Percentiles rank a stretch among this genome's conserved stretches.
These are phyloP conservation scores for Erysimum cheiri DNA, from an alignment of 441 rosid species.

Conservation along the genomic window DNA sequence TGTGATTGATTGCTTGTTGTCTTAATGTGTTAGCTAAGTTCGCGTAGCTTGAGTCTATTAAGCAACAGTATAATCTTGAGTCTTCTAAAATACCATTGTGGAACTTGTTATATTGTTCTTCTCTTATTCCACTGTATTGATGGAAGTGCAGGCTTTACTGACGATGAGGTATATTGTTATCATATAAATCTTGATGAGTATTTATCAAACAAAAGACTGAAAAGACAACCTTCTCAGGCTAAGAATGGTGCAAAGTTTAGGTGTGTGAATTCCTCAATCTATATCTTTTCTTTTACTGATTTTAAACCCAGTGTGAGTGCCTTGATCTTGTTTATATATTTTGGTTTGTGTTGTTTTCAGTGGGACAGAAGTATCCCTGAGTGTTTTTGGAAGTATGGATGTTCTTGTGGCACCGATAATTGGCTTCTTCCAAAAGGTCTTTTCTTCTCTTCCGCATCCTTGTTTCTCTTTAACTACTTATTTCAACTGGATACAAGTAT, in stretches of 20 bases:
- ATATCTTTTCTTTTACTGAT: background rate
- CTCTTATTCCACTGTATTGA: conserved; percentile 10
- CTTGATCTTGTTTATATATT: conserved; percentile 16
- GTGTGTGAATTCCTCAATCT: conserved; percentile 44
- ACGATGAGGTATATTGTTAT: conserved; percentile 60
- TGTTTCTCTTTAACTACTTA: background rate
- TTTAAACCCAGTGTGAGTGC: conserved; percentile 15
- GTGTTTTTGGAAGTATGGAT: conserved; percentile 57
- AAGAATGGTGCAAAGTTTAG: conserved; percentile 82
- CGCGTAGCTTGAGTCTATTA: background rate
- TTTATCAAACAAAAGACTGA: conserved; percentile 48
- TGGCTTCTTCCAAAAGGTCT: conserved; percentile 71
- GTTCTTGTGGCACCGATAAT: conserved; percentile 50
- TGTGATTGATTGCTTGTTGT: background rate
- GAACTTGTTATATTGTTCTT: conserved; percentile 9
- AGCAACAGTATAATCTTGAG: background rate
- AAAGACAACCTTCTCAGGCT: conserved; percentile 66
- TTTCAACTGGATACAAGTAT: conserved; percentile 12
- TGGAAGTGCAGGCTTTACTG: conserved; percentile 58
- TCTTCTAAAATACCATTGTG: background rate
- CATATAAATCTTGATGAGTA: conserved; percentile 62
- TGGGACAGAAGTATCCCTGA: conserved; percentile 74
- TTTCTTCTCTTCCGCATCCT: conserved; percentile 25
- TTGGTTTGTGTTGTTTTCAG: conserved; percentile 46
- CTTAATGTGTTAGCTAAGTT: background rate